Conservation (phyloP, 2,329 filamentous ascomycete species). For the Aspergillus viridinutans region DNA sequence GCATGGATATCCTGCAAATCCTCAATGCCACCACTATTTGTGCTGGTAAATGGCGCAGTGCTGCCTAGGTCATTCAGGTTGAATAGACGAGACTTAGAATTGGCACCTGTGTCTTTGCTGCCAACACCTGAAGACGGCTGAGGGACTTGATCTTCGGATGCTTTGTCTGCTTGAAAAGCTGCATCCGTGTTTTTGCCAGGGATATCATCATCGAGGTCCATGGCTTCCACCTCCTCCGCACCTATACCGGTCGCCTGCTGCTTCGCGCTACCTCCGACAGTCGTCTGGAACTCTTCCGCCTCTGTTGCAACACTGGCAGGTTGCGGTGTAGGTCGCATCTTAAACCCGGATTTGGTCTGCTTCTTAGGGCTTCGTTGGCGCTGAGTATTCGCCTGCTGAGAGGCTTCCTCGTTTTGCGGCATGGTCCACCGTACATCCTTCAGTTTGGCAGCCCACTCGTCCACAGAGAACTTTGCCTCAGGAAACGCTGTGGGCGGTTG, state of each 20-base stretch:
- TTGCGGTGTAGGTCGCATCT: constrained; percentile 27
- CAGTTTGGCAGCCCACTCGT: constrained; percentile 37
- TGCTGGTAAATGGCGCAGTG: constrained; percentile 46
- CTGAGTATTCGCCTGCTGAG: constrained; percentile 22
- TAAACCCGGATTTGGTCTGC: constrained; percentile 23
- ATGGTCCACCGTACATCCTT: constrained; percentile 31
- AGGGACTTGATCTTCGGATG: constrained; percentile 2
- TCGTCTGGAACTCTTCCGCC: constrained; percentile 35
- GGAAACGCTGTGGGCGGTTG: constrained; percentile 30
- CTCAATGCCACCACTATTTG: constrained; percentile 47
- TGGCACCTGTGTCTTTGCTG: constrained; percentile 6
- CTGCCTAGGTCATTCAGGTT: constrained; percentile 50
- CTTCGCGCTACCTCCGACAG: constrained; percentile 20
- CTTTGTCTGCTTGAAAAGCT: constrained; percentile 5
- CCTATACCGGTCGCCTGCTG: constrained; percentile 12
- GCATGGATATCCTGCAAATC: constrained; percentile 51
- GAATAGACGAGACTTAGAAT: constrained; percentile 25
- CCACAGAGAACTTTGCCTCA: constrained; percentile 34
- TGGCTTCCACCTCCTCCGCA: constrained; percentile 34
- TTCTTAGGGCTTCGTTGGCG: constrained; percentile 34
- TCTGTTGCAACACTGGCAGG: constrained; percentile 36
- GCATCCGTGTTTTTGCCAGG: constrained; percentile 13
- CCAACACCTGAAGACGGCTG: constrained; percentile 6
- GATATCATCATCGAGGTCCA: constrained; percentile 45
- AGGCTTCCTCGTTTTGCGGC: constrained; percentile 25